Evolutionary conservation across 495 filamentous ascomycete species (phyloP).

Genomic region (Aspergillus kassunensis): DNA sequence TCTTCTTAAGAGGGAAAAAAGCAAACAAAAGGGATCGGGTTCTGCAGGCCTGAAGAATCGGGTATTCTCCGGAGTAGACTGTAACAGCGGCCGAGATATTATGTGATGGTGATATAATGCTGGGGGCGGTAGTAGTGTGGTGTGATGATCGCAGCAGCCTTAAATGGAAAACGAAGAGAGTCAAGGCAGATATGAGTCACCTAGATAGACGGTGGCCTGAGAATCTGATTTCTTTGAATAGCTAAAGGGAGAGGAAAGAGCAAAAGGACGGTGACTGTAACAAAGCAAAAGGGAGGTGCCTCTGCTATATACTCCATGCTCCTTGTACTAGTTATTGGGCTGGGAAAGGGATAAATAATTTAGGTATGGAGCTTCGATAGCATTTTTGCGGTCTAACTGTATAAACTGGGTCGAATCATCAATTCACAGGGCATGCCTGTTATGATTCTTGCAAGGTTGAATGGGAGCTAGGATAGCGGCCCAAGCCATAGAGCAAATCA

Average conservation of each 20-base stretch:
- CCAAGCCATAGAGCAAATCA: constrained; percentile 13
- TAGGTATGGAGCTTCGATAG: constrained; percentile 15
- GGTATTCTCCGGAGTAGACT: constrained; percentile 6
- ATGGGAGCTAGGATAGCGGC: constrained; percentile 14
- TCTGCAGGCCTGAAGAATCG: neutral
- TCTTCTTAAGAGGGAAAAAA: neutral
- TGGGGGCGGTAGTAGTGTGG: constrained; percentile 10
- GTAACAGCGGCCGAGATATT: constrained; percentile 9
- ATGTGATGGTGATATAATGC: constrained; percentile 21
- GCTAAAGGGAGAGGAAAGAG: neutral
- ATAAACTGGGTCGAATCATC: constrained; percentile 15
- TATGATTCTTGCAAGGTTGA: constrained; percentile 7
- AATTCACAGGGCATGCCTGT: constrained; percentile 11
- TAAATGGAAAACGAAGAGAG: neutral
- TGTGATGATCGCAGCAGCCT: constrained; percentile 15
- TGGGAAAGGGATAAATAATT: constrained; percentile 20
- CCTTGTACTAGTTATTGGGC: neutral
- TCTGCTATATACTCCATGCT: constrained; percentile 20
- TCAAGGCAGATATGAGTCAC: neutral
- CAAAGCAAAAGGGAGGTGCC: neutral
- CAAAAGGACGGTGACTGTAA: neutral
- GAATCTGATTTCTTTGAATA: too few species aligned
- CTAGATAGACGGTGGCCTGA: too few species aligned
- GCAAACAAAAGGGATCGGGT: neutral
- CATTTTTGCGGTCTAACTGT: constrained; percentile 5